phyloP scores from a whole-genome alignment of 1,139 yeast genomes.

The Debaryomycetaceae sp. region DNA sequence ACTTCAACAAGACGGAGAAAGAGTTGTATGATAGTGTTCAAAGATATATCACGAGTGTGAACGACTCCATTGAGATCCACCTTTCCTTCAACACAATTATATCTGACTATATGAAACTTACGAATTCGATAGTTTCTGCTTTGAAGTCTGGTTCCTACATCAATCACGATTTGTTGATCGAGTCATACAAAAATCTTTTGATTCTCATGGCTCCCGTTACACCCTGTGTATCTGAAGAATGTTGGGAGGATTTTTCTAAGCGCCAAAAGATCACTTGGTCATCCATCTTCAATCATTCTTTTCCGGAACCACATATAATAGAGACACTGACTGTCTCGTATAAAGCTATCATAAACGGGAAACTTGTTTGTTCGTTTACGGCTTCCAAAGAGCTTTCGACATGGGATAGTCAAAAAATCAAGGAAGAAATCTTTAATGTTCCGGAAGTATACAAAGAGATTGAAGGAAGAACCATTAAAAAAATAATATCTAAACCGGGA shows the following conservation, averaged over 20 bases:
- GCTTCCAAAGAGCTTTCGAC: slow-evolving; percentile 31
- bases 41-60: slow-evolving; percentile 44
- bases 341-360: slow-evolving; percentile 69
- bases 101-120: slow-evolving; percentile 85
- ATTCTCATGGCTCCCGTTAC: slow-evolving; percentile 67
- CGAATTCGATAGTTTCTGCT: slow-evolving; percentile 50
- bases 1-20: slow-evolving; percentile 45
- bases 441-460: slow-evolving; percentile 8
- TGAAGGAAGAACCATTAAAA: slow-evolving; percentile 9
- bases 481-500: slow-evolving; percentile 19
- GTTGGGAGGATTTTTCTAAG: slow-evolving; percentile 55
- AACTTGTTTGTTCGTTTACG: slow-evolving; percentile 48
- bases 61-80: slow-evolving; percentile 55
- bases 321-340: slow-evolving; percentile 36
- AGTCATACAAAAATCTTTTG: slow-evolving; percentile 52
- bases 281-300: slow-evolving; percentile 51
- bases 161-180: slow-evolving; percentile 26
- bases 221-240: slow-evolving; percentile 81
- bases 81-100: slow-evolving; percentile 78
- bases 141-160: slow-evolving; percentile 23
- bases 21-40: slow-evolving; percentile 57
- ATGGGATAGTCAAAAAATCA: slow-evolving; percentile 19
- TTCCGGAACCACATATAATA: slow-evolving; percentile 46
- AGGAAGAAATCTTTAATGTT: slow-evolving; percentile 11
- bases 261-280: slow-evolving; percentile 33